Percentiles rank a stretch among this genome's conserved stretches.
Evolutionary conservation across 768 basidiomycete genomes (phyloP).

Genomic region (Suillus fuscotomentosus): DNA sequence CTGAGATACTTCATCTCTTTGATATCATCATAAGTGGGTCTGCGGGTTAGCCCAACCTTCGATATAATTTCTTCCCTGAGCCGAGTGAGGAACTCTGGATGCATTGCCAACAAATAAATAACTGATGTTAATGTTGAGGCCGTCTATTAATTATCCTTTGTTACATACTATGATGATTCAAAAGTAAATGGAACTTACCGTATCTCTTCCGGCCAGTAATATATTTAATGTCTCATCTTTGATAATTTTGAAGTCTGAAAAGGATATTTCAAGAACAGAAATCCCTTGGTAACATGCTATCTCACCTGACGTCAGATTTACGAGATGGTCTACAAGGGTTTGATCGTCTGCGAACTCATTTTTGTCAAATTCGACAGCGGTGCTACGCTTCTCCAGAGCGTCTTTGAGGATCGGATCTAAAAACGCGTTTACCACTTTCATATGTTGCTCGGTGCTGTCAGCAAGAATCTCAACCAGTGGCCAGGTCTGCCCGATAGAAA

Average conservation of each 20-base stretch:
- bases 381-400: slow-evolving; percentile 29
- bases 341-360: slow-evolving; percentile 27
- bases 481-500: slow-evolving; percentile 35
- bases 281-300: neutral
- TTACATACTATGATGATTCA: neutral
- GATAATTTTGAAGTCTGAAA: slow-evolving; percentile 30
- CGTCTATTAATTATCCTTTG: slow-evolving; percentile 32
- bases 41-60: slow-evolving; percentile 32
- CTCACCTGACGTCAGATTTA: slow-evolving; percentile 37
- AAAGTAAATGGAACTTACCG: slow-evolving; percentile 23
- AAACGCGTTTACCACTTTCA: slow-evolving; percentile 38
- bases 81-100: slow-evolving; percentile 39
- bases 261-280: neutral
- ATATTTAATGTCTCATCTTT: slow-evolving; percentile 44
- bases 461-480: slow-evolving; percentile 37
- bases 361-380: slow-evolving; percentile 8
- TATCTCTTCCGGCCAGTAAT: slow-evolving; percentile 44
- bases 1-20: slow-evolving; percentile 42
- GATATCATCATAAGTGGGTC: slow-evolving; percentile 43
- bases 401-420: slow-evolving; percentile 39
- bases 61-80: slow-evolving; percentile 44
- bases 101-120: slow-evolving; percentile 44
- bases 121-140: slow-evolving; percentile 43
- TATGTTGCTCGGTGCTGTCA: slow-evolving; percentile 31
- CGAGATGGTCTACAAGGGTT: slow-evolving; percentile 42